Evolutionary conservation across 345 rosid species (phyloP), one percentile per base, ranked within the genome.

Genomic region (Eucalyptus pumila): DNA sequence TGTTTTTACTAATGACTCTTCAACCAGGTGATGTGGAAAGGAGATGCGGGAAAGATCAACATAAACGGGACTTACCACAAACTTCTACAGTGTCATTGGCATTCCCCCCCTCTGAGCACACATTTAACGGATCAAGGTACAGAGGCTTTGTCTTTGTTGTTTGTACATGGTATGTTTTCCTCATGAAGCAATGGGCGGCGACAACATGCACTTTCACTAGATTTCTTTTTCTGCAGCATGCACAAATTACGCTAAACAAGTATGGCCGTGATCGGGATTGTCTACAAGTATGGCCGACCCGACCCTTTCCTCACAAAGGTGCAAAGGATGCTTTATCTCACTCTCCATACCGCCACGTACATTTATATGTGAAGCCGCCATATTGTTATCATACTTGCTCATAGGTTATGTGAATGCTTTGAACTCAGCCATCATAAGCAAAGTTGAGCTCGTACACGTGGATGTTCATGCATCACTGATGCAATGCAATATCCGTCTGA

Each of bases 271-370:
- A 85, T 92, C 44, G 97, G 91, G 83, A 93, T 95, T 88, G 89
- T 95, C 87, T 97, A 91, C 89, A 69, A 90, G 91, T 94, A 91
- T 45, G 99, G 99, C 24, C 86, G 52, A 37, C 93, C 96, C 14
- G 93, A 96, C 92, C 60, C 88, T 54, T 96, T 96, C 85, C 95
- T 97, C 27, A 23, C 92, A 8, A 92, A 86, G 95, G 99, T 96
- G 91, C 49, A 3, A 48, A 49, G 11, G 37, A 27, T 7, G 23
- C 30, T n/a, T 12, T 45, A 26, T 14, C 34, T 56, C n/a, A 17
- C 49, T 83, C 86, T 26, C 86, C 26, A 8, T 24, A 44, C 34
- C 37, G 76, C 60, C 26, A 6, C 40, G 37, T 67, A 19, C 76
- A 67, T 32, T n/a, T 14, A n/a, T 67, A n/a, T 2, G 3, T 67